These are phyloP conservation scores for Geotrichum klebahnii DNA, from an alignment of 1,139 yeast species.

Conservation along the genomic window DNA sequence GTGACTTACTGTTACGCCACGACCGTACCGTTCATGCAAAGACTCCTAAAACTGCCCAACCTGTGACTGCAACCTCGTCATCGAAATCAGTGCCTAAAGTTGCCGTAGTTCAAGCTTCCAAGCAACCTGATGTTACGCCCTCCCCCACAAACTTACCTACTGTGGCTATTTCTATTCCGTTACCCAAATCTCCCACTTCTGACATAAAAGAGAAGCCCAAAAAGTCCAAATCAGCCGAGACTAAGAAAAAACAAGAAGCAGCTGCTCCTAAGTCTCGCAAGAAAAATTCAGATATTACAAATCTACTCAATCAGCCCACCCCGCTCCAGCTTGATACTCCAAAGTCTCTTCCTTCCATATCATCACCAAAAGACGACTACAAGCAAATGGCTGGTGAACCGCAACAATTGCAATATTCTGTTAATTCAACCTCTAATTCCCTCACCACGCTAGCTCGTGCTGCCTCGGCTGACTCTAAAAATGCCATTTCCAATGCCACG, in stretches of 20 bases:
- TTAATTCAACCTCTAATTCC: not conserved
- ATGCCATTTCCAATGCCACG: conserved; percentile 1
- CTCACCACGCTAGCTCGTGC: conserved; percentile 19
- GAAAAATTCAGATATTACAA: conserved; percentile 5
- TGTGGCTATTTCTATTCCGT: not conserved
- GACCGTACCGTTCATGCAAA: conserved; percentile 69
- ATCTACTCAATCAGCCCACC: conserved; percentile 5
- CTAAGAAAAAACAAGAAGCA: not conserved
- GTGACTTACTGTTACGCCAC: conserved; percentile 73
- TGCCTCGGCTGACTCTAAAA: conserved; percentile 16
- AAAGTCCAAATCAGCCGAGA: not conserved
- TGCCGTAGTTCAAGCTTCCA: too few relatives aligned
- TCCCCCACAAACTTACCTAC: too few relatives aligned
- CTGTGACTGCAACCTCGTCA: conserved; percentile 2
- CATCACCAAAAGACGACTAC: not conserved
- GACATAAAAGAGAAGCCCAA: not conserved
- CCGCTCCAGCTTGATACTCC: not conserved
- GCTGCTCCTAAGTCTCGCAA: not conserved
- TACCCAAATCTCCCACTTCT: not conserved
- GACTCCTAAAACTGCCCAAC: conserved; percentile 17
- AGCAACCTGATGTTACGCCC: too few relatives aligned
- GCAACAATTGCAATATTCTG: not conserved
- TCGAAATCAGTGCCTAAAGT: too few relatives aligned
- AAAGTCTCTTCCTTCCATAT: not conserved
- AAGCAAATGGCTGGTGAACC: not conserved